Evolutionary conservation across 371 early-diverging fungal species (phyloP), one percentile per base, ranked within the genome.

Genomic region (Caulochytrium protostelioides): DNA sequence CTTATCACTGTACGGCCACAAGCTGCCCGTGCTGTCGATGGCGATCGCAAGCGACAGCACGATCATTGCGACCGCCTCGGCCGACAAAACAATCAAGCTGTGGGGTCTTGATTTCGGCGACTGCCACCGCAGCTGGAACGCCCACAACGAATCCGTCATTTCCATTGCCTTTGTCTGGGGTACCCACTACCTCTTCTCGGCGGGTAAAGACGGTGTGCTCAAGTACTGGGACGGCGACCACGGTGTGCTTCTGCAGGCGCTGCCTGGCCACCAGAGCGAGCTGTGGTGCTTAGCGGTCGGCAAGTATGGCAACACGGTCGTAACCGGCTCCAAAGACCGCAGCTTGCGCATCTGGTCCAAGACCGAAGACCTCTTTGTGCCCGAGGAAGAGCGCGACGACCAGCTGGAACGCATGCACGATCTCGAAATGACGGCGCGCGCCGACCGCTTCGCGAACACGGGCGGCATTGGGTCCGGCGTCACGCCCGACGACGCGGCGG

Each of bases 101-200:
- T 95, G 95, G 94, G 94, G 95, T 31, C 59, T 91, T 42, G 95
- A 95, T 54, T 95, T 92, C 52, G 95, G 95, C 46, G 95, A 95
- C 61, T 95, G 95, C 48, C 95, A 87, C 54, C 74, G 77, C 46
- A 83, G 83, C 25, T 43, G 92, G 30, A 71, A 82, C 50, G 92
- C 89, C 3, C 94, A 94, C 65, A 74, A 79, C 47, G 94, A 90
- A 46, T 66, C 76, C 25, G 73, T 94, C 22, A 86, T 83, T 59
- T 56, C 58, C 6, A 69, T 82, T 18, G 72, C 72, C 40, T 92
- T 85, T 55, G 83, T 89, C 4, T 74, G 70, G 62, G 78, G 80
- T 19, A 92, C 92, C 1, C 91, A 94, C 54, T 86, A 83, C 53
- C 75, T 92, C 45, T 85, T 92, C 45, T 74, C 87, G 10, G 73